Conservation (phyloP, 768 basidiomycete genomes). For the Nidularia pulvinata region DNA sequence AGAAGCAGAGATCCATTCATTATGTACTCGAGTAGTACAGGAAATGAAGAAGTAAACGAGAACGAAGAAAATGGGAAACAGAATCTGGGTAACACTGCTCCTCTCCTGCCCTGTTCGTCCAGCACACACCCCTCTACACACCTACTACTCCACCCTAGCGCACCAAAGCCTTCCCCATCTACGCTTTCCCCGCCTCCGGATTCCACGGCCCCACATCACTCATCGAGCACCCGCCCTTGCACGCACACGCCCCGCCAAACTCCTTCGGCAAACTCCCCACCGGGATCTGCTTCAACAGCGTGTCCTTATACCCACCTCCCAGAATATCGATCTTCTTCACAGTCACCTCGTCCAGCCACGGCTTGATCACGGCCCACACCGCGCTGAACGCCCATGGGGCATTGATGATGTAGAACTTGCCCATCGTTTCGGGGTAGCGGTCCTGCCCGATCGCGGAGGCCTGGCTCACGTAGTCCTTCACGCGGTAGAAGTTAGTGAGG, state of each 20-base stretch:
- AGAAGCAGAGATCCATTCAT: too few species aligned
- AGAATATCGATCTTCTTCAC: constrained; percentile 68
- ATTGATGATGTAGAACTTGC: constrained; percentile 69
- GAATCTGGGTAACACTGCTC: too few species aligned
- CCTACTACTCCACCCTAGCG: too few species aligned
- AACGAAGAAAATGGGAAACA: too few species aligned
- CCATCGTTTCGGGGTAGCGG: constrained; percentile 81
- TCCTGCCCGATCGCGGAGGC: constrained; percentile 79
- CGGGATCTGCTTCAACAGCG: constrained; percentile 59
- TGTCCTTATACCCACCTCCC: constrained; percentile 56
- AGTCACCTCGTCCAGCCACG: constrained; percentile 76
- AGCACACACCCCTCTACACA: too few species aligned
- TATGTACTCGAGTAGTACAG: too few species aligned
- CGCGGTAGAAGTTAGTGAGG: constrained; percentile 70
- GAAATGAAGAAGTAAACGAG: too few species aligned
- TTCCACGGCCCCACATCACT: constrained; percentile 76
- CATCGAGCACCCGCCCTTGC: constrained; percentile 59
- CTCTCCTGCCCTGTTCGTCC: too few species aligned
- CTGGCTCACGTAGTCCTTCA: constrained; percentile 58
- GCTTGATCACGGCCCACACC: constrained; percentile 70
- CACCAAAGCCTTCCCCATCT: too few species aligned
- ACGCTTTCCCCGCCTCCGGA: too few species aligned
- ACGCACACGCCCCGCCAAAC: constrained; percentile 70
- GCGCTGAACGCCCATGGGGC: constrained; percentile 72
- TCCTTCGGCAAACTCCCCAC: constrained; percentile 59